These are phyloP conservation scores for Pythium coloratum DNA, from an alignment of 352 stramenopile genomes.

Conservation along the genomic window DNA sequence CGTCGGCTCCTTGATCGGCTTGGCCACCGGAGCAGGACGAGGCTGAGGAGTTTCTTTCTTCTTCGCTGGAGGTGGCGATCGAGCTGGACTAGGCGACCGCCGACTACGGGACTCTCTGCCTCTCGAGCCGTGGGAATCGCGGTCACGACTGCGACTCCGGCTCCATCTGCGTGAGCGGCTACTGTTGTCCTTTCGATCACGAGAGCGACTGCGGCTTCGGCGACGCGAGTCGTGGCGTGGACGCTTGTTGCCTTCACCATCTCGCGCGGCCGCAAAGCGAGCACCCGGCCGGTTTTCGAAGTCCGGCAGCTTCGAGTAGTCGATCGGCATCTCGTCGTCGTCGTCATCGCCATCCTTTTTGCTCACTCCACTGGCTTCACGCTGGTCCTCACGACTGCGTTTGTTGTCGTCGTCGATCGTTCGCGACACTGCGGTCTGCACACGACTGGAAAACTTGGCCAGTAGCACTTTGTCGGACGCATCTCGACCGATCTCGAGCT, in stretches of 20 bases:
- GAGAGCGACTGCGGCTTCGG: slow-evolving; percentile 31
- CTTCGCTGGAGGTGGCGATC: background rate
- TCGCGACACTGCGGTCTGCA: slow-evolving; percentile 54
- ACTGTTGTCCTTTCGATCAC: background rate
- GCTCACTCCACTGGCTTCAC: background rate
- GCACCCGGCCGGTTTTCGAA: slow-evolving; percentile 52
- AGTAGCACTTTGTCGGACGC: slow-evolving; percentile 62
- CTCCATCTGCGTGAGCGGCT: slow-evolving; percentile 3
- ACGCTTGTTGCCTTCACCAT: slow-evolving; percentile 27
- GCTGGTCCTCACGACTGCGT: background rate
- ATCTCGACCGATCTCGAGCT: slow-evolving; percentile 48
- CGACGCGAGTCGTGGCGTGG: slow-evolving; percentile 23
- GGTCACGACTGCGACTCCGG: slow-evolving; percentile 11
- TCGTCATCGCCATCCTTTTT: slow-evolving; percentile 7
- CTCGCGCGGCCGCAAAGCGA: slow-evolving; percentile 24
- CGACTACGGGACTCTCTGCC: slow-evolving; percentile 5
- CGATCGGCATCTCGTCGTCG: slow-evolving; percentile 63
- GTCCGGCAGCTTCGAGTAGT: slow-evolving; percentile 75
- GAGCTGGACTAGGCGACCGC: slow-evolving; percentile 20
- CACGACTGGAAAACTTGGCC: slow-evolving; percentile 56
- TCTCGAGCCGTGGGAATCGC: background rate
- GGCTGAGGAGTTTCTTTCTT: background rate
- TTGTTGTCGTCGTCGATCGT: slow-evolving; percentile 24
- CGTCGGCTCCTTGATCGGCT: slow-evolving; percentile 16
- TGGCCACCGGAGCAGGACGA: background rate